Evolutionary conservation across 306 rosid genomes (phyloP), one percentile per base, ranked within the genome.

Genomic region (Elaeagnus macrophylla): DNA sequence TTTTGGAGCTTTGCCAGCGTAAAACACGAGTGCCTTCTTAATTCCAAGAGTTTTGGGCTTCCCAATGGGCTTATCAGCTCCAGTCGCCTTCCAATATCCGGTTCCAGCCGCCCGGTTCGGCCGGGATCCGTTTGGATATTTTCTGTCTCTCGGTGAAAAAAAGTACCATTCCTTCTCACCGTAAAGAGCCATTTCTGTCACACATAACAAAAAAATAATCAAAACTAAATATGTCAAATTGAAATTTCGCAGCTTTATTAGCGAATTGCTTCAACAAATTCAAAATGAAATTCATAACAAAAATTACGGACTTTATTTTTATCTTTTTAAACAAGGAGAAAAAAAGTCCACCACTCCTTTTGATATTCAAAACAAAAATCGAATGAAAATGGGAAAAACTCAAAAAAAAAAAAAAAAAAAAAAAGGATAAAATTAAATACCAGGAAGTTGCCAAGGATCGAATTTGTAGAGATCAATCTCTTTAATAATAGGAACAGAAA

Each of bases 91-190:
- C 95, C 97, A 91, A 14, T 86, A 86, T 8, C 97, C 97, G 43
- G 68, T 64, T 44, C 96, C 94, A 0, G 97, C 95, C 6, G 99
- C 93, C 54, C 96, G 75, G 74, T 91, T 91, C 18, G 99, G 99
- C 16, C 99, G 65, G 0, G 99, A 91, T 12, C 99, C 99, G 72
- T 91, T 91, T 0, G 99, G 99, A 47, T 91, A 91, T 50, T 91
- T 91, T 20, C 96, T 46, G 41, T 91, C 99, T 58, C 99, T 64
- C 0, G 99, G 99, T 11, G 99, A 82, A 61, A 91, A 91, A 59
- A 91, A 91, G 53, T 91, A 91, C 99, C 99, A 91, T 44, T 91
- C 99, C 40, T 91, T 91, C 54, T 91, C 99, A 6, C 99, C 88
- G 48, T 70, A 79, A 1, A 78, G 59, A 1, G 93, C 85, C 78